Evolutionary conservation across 225 moss, liverwort and hornwort genomes (phyloP).

Genomic region (Marchantia paleacea): DNA sequence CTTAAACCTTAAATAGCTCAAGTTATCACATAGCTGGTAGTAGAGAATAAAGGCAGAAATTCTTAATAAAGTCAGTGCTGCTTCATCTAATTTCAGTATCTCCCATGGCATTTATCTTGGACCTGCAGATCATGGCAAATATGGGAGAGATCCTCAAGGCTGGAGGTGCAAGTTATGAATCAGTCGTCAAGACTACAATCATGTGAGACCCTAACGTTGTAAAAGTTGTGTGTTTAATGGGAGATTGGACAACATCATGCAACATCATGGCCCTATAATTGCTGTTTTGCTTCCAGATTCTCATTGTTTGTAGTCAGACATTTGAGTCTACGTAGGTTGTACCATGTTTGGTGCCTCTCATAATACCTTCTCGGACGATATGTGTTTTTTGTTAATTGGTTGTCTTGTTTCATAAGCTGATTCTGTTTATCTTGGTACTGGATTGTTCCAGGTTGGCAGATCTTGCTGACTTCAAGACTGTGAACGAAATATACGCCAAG

Average conservation of each 20-base stretch:
- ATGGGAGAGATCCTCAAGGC: conserved; percentile 95
- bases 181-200: conserved; percentile 97
- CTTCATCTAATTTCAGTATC: not conserved
- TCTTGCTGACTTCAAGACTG: conserved; percentile 95
- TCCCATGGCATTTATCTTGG: not conserved
- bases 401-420: not conserved
- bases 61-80: too few relatives aligned
- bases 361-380: not conserved
- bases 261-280: not conserved
- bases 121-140: conserved; percentile 74
- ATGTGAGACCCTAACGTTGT: conserved; percentile 46
- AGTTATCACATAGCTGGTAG: too few relatives aligned
- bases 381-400: not conserved
- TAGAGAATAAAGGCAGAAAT: too few relatives aligned
- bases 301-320: too few relatives aligned
- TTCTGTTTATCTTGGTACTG: not conserved
- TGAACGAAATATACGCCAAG: conserved; percentile 88
- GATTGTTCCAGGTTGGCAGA: conserved; percentile 76
- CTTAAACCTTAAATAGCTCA: too few relatives aligned
- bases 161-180: conserved; percentile 71
- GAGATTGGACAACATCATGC: not conserved
- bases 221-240: not conserved
- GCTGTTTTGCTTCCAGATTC: not conserved
- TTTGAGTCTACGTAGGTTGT: too few relatives aligned
- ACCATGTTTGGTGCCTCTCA: not conserved